Evolutionary conservation across 805 yeast genomes (phyloP).

Genomic region (Myxozyma sirexii): DNA sequence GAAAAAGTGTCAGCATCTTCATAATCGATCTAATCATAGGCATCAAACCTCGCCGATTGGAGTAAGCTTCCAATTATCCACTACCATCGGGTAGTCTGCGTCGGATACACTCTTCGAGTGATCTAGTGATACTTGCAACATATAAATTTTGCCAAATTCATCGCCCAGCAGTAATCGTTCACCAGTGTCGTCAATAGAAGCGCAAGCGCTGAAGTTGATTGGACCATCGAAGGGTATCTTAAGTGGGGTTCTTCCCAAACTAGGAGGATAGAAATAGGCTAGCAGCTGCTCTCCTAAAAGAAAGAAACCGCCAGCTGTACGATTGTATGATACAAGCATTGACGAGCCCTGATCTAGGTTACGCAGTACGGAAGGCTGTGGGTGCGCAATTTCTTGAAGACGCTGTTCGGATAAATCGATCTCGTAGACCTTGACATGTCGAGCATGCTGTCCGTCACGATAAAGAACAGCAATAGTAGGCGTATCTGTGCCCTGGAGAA

Average conservation of each 20-base stretch:
- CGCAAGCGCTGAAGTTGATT: conserved; percentile 28
- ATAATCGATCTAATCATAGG: background rate
- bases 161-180: conserved; percentile 31
- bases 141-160: conserved; percentile 29
- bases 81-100: background rate
- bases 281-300: conserved; percentile 32
- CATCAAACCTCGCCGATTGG: conserved; percentile 23
- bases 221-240: conserved; percentile 27
- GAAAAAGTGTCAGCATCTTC: background rate
- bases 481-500: conserved; percentile 9
- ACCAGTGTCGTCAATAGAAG: conserved; percentile 28
- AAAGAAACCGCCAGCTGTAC: conserved; percentile 27
- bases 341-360: conserved; percentile 32
- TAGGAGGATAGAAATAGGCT: conserved; percentile 17
- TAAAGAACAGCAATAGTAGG: conserved; percentile 32
- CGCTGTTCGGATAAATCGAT: conserved; percentile 11
- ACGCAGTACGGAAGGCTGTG: conserved; percentile 10
- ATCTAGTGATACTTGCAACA: conserved; percentile 17
- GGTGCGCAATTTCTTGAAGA: conserved; percentile 8
- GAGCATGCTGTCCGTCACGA: conserved; percentile 26
- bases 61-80: conserved; percentile 12
- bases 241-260: background rate
- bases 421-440: conserved; percentile 31
- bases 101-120: background rate
- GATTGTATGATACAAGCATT: conserved; percentile 16